Conservation (phyloP, 2,329 filamentous ascomycete species). For the Microdochium bolleyi region DNA sequence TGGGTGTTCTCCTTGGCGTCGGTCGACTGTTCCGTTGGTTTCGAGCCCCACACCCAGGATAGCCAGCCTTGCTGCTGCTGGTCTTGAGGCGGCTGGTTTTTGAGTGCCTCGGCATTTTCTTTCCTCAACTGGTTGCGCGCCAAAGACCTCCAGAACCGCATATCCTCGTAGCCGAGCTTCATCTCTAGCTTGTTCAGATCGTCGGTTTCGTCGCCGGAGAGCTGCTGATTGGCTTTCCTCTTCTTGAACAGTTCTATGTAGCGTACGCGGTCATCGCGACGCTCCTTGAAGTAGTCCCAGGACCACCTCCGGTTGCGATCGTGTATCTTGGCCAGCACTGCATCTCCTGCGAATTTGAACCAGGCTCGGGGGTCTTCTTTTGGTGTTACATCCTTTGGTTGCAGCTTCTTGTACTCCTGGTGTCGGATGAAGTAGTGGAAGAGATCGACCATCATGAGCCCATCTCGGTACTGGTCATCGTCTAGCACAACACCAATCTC, state of each 20-base stretch:
- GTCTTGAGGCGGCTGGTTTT: conserved; percentile 39
- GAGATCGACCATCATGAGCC: conserved; percentile 93
- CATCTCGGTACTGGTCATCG: conserved; percentile 94
- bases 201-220: conserved; percentile 61
- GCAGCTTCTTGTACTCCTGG: conserved; percentile 90
- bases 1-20: conserved; percentile 69
- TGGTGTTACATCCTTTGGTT: conserved; percentile 71
- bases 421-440: conserved; percentile 98
- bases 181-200: conserved; percentile 72
- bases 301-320: conserved; percentile 90
- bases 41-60: conserved; percentile 84
- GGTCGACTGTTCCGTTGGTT: conserved; percentile 42
- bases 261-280: conserved; percentile 76
- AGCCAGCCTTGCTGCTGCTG: conserved; percentile 77
- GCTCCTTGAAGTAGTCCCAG: conserved; percentile 91
- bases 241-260: conserved; percentile 98
- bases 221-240: conserved; percentile 66
- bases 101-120: conserved; percentile 86
- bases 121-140: conserved; percentile 92
- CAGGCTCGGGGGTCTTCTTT: conserved; percentile 90
- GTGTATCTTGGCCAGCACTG: conserved; percentile 88
- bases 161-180: conserved; percentile 88
- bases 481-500: conserved; percentile 98
- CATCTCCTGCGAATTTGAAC: conserved; percentile 84
- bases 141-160: conserved; percentile 93